Conservation (phyloP, 148 eudicot genomes). For the Dysphania ambrosioides region DNA sequence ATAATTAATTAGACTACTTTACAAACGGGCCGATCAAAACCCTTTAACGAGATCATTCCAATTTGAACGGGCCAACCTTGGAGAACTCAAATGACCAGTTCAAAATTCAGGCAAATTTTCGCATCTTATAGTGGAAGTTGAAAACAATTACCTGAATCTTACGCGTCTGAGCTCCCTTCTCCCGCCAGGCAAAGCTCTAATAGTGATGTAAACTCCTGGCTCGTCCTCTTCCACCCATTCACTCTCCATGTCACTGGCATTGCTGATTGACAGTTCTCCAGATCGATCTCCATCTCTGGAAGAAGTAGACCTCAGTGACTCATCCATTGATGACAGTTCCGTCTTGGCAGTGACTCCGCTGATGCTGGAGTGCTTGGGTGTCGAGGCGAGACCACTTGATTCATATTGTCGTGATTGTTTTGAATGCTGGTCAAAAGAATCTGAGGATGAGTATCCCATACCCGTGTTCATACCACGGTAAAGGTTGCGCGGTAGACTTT, state of each 20-base stretch:
- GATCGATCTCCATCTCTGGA: constrained; percentile 86
- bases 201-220: constrained; percentile 93
- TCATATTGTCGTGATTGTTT: constrained; percentile 52
- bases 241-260: constrained; percentile 79
- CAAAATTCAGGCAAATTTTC: background rate
- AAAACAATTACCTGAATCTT: constrained; percentile 77
- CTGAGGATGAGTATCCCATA: constrained; percentile 76
- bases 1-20: too few species aligned
- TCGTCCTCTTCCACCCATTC: constrained; percentile 99
- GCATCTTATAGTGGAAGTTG: background rate
- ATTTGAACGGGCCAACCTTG: too few species aligned
- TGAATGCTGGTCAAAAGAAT: constrained; percentile 73
- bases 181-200: constrained; percentile 80
- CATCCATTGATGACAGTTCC: constrained; percentile 74
- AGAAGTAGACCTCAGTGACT: constrained; percentile 66
- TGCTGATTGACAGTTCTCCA: constrained; percentile 78
- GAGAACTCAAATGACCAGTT: background rate
- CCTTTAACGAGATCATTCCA: too few species aligned
- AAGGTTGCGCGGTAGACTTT: constrained; percentile 63
- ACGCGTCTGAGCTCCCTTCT: constrained; percentile 92
- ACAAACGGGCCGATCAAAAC: too few species aligned
- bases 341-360: constrained; percentile 75
- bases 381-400: constrained; percentile 60
- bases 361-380: constrained; percentile 81
- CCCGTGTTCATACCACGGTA: constrained; percentile 48